phyloP scores from a whole-genome alignment of 1,139 yeast genomes.

The Yamadazyma dushanensis region DNA sequence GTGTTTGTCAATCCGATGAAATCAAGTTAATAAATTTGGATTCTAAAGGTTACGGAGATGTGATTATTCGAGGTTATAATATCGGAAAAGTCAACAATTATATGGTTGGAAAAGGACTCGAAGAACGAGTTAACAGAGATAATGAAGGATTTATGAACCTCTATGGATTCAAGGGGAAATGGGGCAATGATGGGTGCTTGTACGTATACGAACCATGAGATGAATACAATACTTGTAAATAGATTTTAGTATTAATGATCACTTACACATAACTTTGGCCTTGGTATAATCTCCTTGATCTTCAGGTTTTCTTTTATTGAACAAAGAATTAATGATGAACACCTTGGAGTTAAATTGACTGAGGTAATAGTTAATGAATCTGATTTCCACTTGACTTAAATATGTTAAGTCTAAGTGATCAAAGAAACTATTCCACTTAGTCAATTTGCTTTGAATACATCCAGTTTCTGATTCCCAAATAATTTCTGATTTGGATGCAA shows the following conservation, averaged over 20 bases:
- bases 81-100: constrained; percentile 50
- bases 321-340: constrained; percentile 19
- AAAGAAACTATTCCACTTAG: constrained; percentile 35
- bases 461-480: constrained; percentile 30
- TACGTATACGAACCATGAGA: constrained; percentile 32
- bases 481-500: constrained; percentile 22
- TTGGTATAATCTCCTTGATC: constrained; percentile 13
- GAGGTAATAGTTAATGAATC: constrained; percentile 31
- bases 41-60: constrained; percentile 43
- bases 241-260: constrained; percentile 1
- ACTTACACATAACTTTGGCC: constrained; percentile 16
- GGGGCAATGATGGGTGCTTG: constrained; percentile 76
- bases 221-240: neutral
- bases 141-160: constrained; percentile 65
- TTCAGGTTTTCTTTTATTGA: constrained; percentile 22
- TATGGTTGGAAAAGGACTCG: constrained; percentile 19
- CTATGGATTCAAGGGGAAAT: constrained; percentile 50
- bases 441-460: constrained; percentile 23
- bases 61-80: constrained; percentile 64
- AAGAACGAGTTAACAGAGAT: constrained; percentile 23
- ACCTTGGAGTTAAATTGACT: constrained; percentile 38
- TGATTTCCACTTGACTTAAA: constrained; percentile 25
- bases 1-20: constrained; percentile 52
- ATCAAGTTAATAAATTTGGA: constrained; percentile 41
- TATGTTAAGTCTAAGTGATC: constrained; percentile 19